Base-by-base conservation (phyloP, 2,329 filamentous ascomycete genomes). In the Penicillium griseofulvum region DNA sequence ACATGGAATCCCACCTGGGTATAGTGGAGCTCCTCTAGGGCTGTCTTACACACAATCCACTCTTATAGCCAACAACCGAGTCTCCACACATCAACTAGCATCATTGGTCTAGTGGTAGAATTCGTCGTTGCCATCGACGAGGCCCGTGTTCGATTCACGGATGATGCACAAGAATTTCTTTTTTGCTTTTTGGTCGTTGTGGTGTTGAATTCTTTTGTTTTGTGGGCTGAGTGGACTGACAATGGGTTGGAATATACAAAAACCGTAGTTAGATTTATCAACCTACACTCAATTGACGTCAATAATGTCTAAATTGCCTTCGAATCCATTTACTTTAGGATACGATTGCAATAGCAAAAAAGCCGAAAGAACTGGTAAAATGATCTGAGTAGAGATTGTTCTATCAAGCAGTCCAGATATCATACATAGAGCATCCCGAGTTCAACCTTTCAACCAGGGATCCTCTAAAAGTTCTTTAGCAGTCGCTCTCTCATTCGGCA, bases 91-190 rank as follows among this genome's bases (percentile, higher is more conserved):
- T 52, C 19, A 58, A 60, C 47, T 41, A 67, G 71, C 71, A 73
- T 71, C 69, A 71, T 71, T 73, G 71, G 71, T 73, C 71, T 73
- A 73, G 70, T 73, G 70, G 70, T 73, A 73, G 67, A 67, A 65
- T 71, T 69, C 65, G 61, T 69, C 67, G 68, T 71, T 68, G 67
- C 65, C 67, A 74, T 75, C 73, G 73, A 76, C 67, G 73, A 75
- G 73, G 72, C 72, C 72, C 73, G 73, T 73, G 73, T 75, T 75
- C 73, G 73, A 75, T 75, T 75, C 73, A 73, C 73, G 73, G 73
- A 74, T 73, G 72, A 74, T 75, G 73, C 73, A 75, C 31, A 43
- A 4, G 7, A 44, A 47, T 64, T 65, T 62, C 24, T 42, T 54
- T 57, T 46, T 45, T 45, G 31, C 46, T 44, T 50, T 52, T 38